A percentile compares a stretch with the other conserved stretches of the same genome.
These are phyloP conservation scores for Nephelium lappaceum DNA, from an alignment of 345 rosid species.

Conservation along the genomic window DNA sequence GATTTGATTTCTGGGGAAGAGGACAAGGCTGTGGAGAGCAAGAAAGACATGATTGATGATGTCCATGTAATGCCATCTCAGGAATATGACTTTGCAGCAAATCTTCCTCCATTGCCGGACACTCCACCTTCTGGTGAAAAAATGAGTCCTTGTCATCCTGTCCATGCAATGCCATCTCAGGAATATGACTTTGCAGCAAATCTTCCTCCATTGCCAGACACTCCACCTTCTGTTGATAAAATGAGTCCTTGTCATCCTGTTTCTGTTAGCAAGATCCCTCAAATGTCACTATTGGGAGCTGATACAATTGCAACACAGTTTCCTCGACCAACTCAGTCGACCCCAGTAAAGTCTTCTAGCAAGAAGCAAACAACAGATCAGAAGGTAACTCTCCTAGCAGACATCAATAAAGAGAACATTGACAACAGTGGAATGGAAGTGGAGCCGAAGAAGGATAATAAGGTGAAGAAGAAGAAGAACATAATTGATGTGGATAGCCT, in stretches of 20 bases:
- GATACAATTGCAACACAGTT: constrained; percentile 36
- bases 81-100: constrained; percentile 10
- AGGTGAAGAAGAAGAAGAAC: constrained; percentile 27
- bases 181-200: constrained; percentile 8
- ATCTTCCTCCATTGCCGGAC: constrained; percentile 19
- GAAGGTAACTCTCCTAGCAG: constrained; percentile 14
- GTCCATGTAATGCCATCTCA: constrained; percentile 16
- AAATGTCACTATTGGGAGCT: constrained; percentile 27
- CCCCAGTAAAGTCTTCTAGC: constrained; percentile 28
- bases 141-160: constrained; percentile 8
- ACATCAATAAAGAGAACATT: constrained; percentile 48
- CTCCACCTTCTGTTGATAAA: constrained; percentile 25
- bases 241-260: constrained; percentile 6
- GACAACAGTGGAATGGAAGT: constrained; percentile 17
- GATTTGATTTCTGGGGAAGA: neutral
- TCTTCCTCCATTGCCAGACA: constrained; percentile 23
- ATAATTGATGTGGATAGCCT: constrained; percentile 26
- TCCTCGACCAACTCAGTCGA: constrained; percentile 25
- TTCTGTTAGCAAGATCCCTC: constrained; percentile 11
- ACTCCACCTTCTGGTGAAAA: constrained; percentile 23
- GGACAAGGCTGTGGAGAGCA: neutral
- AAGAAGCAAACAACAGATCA: constrained; percentile 31
- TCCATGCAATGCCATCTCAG: constrained; percentile 22
- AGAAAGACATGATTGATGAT: constrained; percentile 9
- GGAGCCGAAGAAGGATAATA: constrained; percentile 21